phyloP scores from a whole-genome alignment of 352 stramenopile genomes.

The Phytopythium ostracodes region DNA sequence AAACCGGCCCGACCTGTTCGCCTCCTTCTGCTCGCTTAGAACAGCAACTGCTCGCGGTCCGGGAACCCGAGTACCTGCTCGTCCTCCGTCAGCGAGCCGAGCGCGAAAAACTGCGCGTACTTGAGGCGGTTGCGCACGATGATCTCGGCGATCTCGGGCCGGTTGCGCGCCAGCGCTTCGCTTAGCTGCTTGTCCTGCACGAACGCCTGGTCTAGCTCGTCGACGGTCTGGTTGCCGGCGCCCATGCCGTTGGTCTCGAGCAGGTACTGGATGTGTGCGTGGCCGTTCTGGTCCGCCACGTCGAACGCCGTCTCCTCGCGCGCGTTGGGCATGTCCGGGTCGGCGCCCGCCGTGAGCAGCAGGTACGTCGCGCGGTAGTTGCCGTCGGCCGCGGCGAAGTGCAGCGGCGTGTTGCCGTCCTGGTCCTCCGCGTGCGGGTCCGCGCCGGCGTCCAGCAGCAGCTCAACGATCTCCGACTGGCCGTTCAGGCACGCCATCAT shows the following conservation, averaged over 20 bases:
- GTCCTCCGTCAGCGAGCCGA: slow-evolving; percentile 61
- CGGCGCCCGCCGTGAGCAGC: slow-evolving; percentile 73
- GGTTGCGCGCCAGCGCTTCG: slow-evolving; percentile 54
- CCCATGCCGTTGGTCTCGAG: slow-evolving; percentile 76
- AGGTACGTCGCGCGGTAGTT: slow-evolving; percentile 79
- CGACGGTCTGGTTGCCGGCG: slow-evolving; percentile 39
- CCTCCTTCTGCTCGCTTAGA: slow-evolving; percentile 4
- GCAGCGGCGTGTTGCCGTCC: slow-evolving; percentile 78
- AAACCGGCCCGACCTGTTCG: background rate
- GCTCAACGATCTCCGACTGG: slow-evolving; percentile 58
- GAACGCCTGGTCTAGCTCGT: slow-evolving; percentile 63
- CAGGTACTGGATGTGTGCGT: slow-evolving; percentile 72
- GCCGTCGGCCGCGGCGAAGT: slow-evolving; percentile 68
- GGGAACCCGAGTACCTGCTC: slow-evolving; percentile 39
- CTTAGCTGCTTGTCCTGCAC: slow-evolving; percentile 57
- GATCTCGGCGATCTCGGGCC: slow-evolving; percentile 63
- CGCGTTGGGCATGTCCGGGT: slow-evolving; percentile 82
- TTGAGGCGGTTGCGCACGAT: slow-evolving; percentile 80
- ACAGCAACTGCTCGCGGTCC: slow-evolving; percentile 23
- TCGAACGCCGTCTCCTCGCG: slow-evolving; percentile 79
- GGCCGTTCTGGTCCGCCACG: slow-evolving; percentile 56
- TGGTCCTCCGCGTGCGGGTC: slow-evolving; percentile 74
- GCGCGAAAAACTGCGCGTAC: slow-evolving; percentile 56
- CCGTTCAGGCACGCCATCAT: slow-evolving; percentile 63
- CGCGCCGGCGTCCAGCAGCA: slow-evolving; percentile 64